Evolutionary conservation across 2,329 filamentous ascomycete species (phyloP).

Genomic region (Zalaria obscura): DNA sequence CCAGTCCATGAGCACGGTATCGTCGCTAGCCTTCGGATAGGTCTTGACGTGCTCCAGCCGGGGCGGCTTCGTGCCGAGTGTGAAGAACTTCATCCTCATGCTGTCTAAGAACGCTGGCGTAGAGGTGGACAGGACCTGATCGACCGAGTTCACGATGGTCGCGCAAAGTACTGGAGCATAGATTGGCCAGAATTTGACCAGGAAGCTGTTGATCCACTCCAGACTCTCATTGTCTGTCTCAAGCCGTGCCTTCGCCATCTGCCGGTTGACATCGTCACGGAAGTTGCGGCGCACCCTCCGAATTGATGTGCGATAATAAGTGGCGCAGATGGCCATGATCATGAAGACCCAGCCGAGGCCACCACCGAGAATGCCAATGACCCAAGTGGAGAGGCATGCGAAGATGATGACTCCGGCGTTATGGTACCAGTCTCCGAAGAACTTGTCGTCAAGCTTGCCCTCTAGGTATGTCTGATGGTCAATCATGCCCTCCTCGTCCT

Average conservation of each 20-base stretch:
- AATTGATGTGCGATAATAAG: slow-evolving; percentile 92
- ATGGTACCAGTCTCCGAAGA: slow-evolving; percentile 68
- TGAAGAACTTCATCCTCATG: slow-evolving; percentile 84
- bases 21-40: slow-evolving; percentile 88
- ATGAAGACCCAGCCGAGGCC: slow-evolving; percentile 88
- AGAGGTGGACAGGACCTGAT: slow-evolving; percentile 85
- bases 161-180: slow-evolving; percentile 88
- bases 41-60: slow-evolving; percentile 97
- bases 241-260: slow-evolving; percentile 72
- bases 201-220: slow-evolving; percentile 98
- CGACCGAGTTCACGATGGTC: slow-evolving; percentile 84
- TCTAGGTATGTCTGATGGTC: slow-evolving; percentile 87
- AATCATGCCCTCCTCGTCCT: slow-evolving; percentile 45
- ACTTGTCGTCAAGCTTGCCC: slow-evolving; percentile 68
- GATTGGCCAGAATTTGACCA: slow-evolving; percentile 99
- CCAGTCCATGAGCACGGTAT: slow-evolving; percentile 98
- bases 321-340: slow-evolving; percentile 81
- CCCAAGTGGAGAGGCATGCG: slow-evolving; percentile 79
- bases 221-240: slow-evolving; percentile 86
- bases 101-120: slow-evolving; percentile 90
- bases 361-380: slow-evolving; percentile 76
- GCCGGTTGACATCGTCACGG: slow-evolving; percentile 81
- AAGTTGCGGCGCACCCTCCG: slow-evolving; percentile 91
- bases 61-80: slow-evolving; percentile 86
- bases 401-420: slow-evolving; percentile 92